Evolutionary conservation across 1,284 basidiomycete species (phyloP), one percentile per base, ranked within the genome.

Genomic region (Singerocomus rubriflavus): DNA sequence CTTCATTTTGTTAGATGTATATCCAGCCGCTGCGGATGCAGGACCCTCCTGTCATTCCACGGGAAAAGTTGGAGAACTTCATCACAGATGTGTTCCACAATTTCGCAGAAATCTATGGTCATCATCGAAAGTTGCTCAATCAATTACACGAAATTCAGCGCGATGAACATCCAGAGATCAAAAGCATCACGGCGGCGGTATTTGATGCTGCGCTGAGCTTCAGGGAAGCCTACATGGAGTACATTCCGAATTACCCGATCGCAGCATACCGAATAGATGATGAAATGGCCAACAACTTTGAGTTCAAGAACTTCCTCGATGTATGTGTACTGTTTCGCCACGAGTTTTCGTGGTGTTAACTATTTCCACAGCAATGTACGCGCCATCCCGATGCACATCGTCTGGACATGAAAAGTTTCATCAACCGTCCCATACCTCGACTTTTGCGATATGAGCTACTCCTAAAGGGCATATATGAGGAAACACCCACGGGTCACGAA

Each of bases 1-100:
- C 14, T 45, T 33, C 26, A 5, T 46, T 43, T 39, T 34, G 17
- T 47, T 53, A 90, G 88, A 86, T 90, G 75, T 90, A 86, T 56
- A 76, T 95, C 41, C 78, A 79, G 35, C 88, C 91, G 0, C 72
- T 98, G 35, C 81, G 83, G 30, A 75, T 79, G 42, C 82, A 86
- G 42, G 80, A 89, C 17, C 86, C 88, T 9, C 82, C 91, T 2
- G 85, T 95, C 58, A 84, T 94, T 38, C 80, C 87, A 3, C 73
- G 79, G 10, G 82, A 88, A 2, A 77, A 84, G 16, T 71, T 98
- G 7, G 80, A 89, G 6, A 74, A 76, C 42, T 99, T 98, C 71
- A 81, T 98, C 52, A 73, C 78, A 38, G 91, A 96, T 39, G 92
- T 94, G n/a, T 98, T 95, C 70, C 88, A 94, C 71, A 98, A 98